Evolutionary conservation across 2,329 filamentous ascomycete genomes (phyloP).

Genomic region (Ustulina deusta): DNA sequence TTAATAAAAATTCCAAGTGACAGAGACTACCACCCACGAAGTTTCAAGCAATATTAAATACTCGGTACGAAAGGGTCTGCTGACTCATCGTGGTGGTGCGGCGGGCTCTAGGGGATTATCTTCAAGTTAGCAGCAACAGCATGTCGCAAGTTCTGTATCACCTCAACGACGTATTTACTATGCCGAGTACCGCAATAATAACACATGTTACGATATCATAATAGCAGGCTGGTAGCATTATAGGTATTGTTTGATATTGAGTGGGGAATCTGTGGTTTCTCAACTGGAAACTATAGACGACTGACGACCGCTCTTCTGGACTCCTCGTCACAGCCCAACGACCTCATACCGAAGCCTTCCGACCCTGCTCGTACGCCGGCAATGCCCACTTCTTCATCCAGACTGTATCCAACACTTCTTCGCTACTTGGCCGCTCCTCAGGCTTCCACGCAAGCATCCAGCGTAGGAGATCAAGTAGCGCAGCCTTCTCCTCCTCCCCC

Average conservation of each 20-base stretch:
- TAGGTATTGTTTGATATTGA: neutral
- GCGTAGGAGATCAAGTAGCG: slow-evolving; percentile 11
- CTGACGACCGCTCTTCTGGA: neutral
- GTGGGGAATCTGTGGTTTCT: neutral
- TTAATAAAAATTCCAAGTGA: slow-evolving; percentile 27
- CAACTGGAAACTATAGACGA: neutral
- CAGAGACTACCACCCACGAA: slow-evolving; percentile 28
- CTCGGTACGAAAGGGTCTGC: no score
- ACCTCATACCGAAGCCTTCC: slow-evolving; percentile 5
- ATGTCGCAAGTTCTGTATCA: neutral
- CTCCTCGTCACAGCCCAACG: neutral
- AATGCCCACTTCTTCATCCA: slow-evolving; percentile 28
- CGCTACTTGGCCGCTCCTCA: slow-evolving; percentile 12
- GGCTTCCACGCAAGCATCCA: slow-evolving; percentile 21
- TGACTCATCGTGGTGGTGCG: no score
- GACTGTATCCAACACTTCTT: slow-evolving; percentile 8
- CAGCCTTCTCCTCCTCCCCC: slow-evolving; percentile 17
- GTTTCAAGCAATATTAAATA: slow-evolving; percentile 26
- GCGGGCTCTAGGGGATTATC: no score
- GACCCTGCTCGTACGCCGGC: slow-evolving; percentile 18
- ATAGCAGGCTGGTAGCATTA: neutral
- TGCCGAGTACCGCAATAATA: neutral
- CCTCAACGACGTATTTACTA: neutral
- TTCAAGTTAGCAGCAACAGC: no score
- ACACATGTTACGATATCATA: neutral